A percentile compares a stretch with the other conserved stretches of the same genome.
Evolutionary conservation across 768 basidiomycete species (phyloP).

Genomic region (Mrakia frigida): DNA sequence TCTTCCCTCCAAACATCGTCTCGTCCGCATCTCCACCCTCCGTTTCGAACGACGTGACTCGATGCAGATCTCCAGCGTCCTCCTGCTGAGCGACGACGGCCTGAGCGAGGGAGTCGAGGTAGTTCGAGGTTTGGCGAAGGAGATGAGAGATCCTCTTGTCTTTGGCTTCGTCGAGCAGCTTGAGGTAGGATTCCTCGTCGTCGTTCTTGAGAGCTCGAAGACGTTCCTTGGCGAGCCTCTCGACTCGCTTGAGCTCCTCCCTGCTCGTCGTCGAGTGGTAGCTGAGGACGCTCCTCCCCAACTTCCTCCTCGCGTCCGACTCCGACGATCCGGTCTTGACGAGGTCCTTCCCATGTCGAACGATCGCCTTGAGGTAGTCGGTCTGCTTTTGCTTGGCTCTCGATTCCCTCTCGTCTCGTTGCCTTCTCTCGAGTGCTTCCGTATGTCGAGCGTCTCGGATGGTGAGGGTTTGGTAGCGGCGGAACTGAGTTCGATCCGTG

Average conservation of each 20-base stretch:
- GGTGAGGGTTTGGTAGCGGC: slow-evolving; percentile 74
- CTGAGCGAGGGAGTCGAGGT: slow-evolving; percentile 89
- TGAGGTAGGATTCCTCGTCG: slow-evolving; percentile 99
- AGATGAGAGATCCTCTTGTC: slow-evolving; percentile 97
- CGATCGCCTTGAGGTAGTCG: slow-evolving; percentile 82
- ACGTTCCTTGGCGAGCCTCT: slow-evolving; percentile 94
- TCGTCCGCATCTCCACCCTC: slow-evolving; percentile 35
- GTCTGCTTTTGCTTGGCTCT: slow-evolving; percentile 93
- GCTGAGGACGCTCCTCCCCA: slow-evolving; percentile 73
- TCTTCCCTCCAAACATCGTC: slow-evolving; percentile 45
- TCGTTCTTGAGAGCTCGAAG: slow-evolving; percentile 93
- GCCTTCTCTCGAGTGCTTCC: slow-evolving; percentile 82
- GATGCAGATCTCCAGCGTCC: slow-evolving; percentile 48
- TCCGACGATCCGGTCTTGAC: slow-evolving; percentile 48
- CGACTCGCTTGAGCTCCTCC: slow-evolving; percentile 96
- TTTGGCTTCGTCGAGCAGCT: slow-evolving; percentile 96
- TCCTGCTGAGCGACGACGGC: slow-evolving; percentile 90
- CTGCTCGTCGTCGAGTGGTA: slow-evolving; percentile 90
- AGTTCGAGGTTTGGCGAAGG: slow-evolving; percentile 74
- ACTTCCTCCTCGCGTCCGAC: slow-evolving; percentile 55
- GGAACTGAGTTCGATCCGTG: slow-evolving; percentile 85
- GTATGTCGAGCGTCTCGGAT: slow-evolving; percentile 83
- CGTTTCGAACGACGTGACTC: slow-evolving; percentile 40
- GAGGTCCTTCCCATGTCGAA: slow-evolving; percentile 58
- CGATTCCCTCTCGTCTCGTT: slow-evolving; percentile 83